phyloP scores from a whole-genome alignment of 2,329 filamentous ascomycete species.

The Verticillium nubilum region DNA sequence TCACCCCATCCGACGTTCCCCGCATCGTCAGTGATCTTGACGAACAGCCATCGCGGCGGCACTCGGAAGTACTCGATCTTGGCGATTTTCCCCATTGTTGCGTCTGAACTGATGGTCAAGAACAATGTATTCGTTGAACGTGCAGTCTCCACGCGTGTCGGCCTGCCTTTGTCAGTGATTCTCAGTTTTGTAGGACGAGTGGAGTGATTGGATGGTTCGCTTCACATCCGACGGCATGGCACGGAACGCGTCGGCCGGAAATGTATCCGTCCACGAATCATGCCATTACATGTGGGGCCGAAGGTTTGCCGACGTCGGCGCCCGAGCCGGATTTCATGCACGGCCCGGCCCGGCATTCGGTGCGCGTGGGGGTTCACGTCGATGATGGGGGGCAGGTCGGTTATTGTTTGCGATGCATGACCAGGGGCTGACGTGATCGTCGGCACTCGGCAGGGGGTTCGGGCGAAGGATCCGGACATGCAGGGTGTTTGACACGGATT shows the following conservation, averaged over 20 bases:
- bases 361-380: background rate
- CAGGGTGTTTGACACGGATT: background rate
- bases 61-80: conserved; percentile 70
- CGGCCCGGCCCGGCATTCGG: background rate
- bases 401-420: background rate
- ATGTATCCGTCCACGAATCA: background rate
- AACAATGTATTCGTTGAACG: background rate
- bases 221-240: background rate
- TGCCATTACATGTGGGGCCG: background rate
- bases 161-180: background rate
- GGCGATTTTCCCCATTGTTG: conserved; percentile 57
- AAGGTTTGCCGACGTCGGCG: background rate
- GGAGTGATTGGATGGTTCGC: background rate
- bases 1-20: conserved; percentile 69
- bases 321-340: background rate
- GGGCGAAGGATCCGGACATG: background rate
- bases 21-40: conserved; percentile 66
- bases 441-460: background rate
- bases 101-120: conserved; percentile 32
- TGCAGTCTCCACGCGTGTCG: background rate
- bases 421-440: background rate
- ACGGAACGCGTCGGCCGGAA: background rate
- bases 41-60: conserved; percentile 70
- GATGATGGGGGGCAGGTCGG: background rate
- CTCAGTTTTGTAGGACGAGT: background rate